phyloP scores from a whole-genome alignment of 805 yeast species.

The Metschnikowia lachancei region DNA sequence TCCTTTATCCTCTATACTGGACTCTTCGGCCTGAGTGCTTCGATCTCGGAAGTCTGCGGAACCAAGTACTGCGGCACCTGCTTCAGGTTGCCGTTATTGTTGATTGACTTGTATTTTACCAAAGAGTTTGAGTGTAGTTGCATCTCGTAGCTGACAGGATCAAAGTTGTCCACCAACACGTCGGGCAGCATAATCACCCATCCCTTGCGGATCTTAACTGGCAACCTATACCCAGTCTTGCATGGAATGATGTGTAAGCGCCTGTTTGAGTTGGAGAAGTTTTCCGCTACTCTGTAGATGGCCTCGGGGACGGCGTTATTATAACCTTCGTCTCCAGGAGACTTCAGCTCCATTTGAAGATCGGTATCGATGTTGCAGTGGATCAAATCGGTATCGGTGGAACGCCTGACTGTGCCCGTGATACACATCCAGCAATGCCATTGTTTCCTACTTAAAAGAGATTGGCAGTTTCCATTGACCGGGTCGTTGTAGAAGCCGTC shows the following conservation, averaged over 20 bases:
- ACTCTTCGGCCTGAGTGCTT: conserved; percentile 77
- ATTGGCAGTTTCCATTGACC: conserved; percentile 19
- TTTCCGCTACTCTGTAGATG: conserved; percentile 80
- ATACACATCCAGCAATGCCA: conserved; percentile 99
- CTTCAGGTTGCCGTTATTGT: conserved; percentile 16
- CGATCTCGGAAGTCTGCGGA: conserved; percentile 72
- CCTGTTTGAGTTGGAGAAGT: conserved; percentile 78
- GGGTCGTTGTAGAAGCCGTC: conserved; percentile 18
- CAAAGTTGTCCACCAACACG: conserved; percentile 67
- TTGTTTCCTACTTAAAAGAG: conserved; percentile 65
- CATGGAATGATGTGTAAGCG: conserved; percentile 84
- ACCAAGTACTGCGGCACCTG: conserved; percentile 51
- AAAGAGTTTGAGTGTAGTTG: conserved; percentile 33
- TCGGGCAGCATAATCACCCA: conserved; percentile 93
- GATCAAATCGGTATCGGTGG: conserved; percentile 77
- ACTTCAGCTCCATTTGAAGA: conserved; percentile 57
- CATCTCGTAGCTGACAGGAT: conserved; percentile 29
- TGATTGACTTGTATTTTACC: conserved; percentile 23
- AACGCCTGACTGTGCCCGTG: conserved; percentile 87
- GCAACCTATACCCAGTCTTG: conserved; percentile 59
- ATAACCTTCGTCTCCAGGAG: conserved; percentile 6
- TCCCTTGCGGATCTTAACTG: conserved; percentile 70
- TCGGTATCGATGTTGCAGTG: conserved; percentile 94
- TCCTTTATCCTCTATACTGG: conserved; percentile 39
- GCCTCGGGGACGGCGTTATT: conserved; percentile 56